Base-by-base conservation (phyloP, 371 early-diverging fungal species). In the Syncephalastrum racemosum region DNA sequence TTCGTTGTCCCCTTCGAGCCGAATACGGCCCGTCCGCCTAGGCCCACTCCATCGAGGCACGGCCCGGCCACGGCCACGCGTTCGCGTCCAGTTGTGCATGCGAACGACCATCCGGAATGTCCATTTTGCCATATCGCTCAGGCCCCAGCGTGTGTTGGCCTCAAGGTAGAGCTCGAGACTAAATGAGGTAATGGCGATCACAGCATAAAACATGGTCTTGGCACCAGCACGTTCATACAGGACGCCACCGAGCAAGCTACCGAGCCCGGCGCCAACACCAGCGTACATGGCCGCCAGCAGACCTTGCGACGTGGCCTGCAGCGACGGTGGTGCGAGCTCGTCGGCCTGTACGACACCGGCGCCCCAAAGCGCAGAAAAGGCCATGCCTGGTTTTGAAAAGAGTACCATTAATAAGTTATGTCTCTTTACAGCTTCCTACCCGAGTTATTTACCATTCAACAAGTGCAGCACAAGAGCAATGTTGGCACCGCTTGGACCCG, bases 291-390 rank as follows among this genome's bases (percentile, higher is more conserved):
- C 80, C 20, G 80, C 80, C 36, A 79, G 59, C 3, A 79, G 43
- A 53, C 79, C 79, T 68, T 79, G 79, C 4, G 79, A 79, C 22
- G 79, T 79, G n/a, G 79, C 79, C 54, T 79, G 79, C 45, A 79
- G 54, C 18, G 74, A 71, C 10, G 80, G 76, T 20, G 80, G 77
- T 1, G 80, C 72, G 12, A 79, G 50, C 46, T 76, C 80, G 54
- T 79, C 80, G 1, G 80, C 80, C 52, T 79, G 76, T 4, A 79
- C 80, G 3, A 79, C 80, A 40, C 80, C 80, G 19, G 80, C 80
- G 39, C 80, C 77, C 80, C 80, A 79, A 7, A 79, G 50, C 0
- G 80, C 76, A 16, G 80, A 79, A 48, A 79, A 79, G 25, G 80
- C 80, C 41, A 79, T 67, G 4, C 77, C 63, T 64, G 25, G 4